Evolutionary conservation across 257 asterid genomes (phyloP), one percentile per base, ranked within the genome.

Genomic region (Lycium barbarum): DNA sequence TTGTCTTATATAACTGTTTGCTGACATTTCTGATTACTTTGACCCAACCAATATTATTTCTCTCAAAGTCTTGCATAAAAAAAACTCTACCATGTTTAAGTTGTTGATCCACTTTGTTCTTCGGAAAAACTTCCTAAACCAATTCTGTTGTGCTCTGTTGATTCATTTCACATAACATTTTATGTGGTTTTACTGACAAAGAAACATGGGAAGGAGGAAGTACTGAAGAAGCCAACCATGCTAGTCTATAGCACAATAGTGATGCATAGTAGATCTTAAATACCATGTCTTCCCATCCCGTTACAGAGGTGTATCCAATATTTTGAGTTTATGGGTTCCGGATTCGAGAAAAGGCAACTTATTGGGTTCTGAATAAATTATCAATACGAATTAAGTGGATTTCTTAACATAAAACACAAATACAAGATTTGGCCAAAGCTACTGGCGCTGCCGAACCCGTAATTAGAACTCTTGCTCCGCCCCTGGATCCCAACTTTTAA

Each of bases 151-250:
- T 74, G 61, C 61, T 74, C 62, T 49, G 6, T 74, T 20, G 61
- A 47, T 74, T 22, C 61, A 20, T 74, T 20, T 49, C 62, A 22
- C 3, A 2, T 74, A 13, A 74, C 20, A 74, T 20, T 49, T 17
- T 22, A 47, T 49, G 61, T 74, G 81, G 62, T 51, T 74, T 49
- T 49, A 22, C 45, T 22, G 45, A 22, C 62, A 3, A 74, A 22
- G 81, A 22, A 73, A 74, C n/a, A 20, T 74, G 45, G 80, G 45
- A 49, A 74, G 43, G 81, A 20, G 62, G 62, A 49, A 6, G 43
- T 74, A 49, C 59, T 33, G 43, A 49, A 74, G 40, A 14, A 22
- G 81, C 3, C 2, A 54, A 7, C n/a, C 82, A 53, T 53, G 63
- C 65, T 53, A 78, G 63, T 53, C 40, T 78, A 78, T 53, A 78